phyloP scores from a whole-genome alignment of 306 rosid species.

The Oxytropis ochrocephala region DNA sequence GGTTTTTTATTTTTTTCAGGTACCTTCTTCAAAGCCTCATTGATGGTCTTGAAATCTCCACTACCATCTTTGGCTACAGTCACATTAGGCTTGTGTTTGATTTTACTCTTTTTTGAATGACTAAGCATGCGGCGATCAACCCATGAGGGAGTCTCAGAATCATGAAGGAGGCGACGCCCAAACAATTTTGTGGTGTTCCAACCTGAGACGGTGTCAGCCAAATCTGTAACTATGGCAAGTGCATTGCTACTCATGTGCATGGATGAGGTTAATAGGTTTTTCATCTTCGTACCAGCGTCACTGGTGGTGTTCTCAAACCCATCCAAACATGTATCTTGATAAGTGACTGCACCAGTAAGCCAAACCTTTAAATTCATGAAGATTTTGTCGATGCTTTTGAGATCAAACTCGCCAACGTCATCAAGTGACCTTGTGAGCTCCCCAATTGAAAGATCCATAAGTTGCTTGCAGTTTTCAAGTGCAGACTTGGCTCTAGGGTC shows the following conservation, averaged over 20 bases:
- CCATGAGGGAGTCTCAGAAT: conserved; percentile 13
- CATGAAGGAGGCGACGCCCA: conserved; percentile 24
- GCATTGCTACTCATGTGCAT: conserved; percentile 55
- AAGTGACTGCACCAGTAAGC: conserved; percentile 64
- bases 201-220: conserved; percentile 19
- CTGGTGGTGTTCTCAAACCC: conserved; percentile 46
- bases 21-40: conserved; percentile 33
- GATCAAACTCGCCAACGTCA: conserved; percentile 21
- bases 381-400: conserved; percentile 9
- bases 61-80: conserved; percentile 62
- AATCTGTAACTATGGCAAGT: conserved; percentile 43
- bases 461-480: conserved; percentile 50
- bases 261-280: conserved; percentile 22
- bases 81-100: conserved; percentile 24
- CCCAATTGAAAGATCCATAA: conserved; percentile 34
- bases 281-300: conserved; percentile 45
- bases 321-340: conserved; percentile 75
- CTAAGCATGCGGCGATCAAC: background rate
- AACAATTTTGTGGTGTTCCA: background rate
- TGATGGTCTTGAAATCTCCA: conserved; percentile 39
- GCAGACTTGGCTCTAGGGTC: conserved; percentile 59
- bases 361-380: conserved; percentile 54
- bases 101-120: background rate
- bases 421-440: conserved; percentile 44
- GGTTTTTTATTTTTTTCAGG: conserved; percentile 21